Conservation (phyloP, 495 filamentous ascomycete species). For the Jackrogersella multiformis region DNA sequence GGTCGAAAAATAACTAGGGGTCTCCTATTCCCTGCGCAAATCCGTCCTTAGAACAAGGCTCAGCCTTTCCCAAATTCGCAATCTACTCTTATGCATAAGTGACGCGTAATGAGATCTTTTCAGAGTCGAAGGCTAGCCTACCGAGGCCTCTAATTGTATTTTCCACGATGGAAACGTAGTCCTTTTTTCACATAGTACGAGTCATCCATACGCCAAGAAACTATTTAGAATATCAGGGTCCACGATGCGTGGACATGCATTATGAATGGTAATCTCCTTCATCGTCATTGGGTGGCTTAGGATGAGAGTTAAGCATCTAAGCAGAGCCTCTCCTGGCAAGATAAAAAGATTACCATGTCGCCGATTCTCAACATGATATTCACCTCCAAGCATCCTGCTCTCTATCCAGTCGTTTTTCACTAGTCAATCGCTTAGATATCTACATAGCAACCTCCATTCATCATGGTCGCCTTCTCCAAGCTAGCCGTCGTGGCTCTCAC, state of each 20-base stretch:
- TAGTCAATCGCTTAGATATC: conserved; percentile 5
- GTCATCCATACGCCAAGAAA: conserved; percentile 1
- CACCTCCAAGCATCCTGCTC: conserved; percentile 1
- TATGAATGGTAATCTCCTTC: conserved; percentile 12
- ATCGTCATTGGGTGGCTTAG: conserved; percentile 3
- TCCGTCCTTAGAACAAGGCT: conserved; percentile 15
- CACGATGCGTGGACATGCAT: conserved; percentile 20
- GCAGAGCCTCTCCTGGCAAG: background rate
- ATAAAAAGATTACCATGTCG: conserved; percentile 7
- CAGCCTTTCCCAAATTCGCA: conserved; percentile 24
- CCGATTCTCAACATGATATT: conserved; percentile 11
- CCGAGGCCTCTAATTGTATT: background rate
- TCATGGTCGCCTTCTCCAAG: conserved; percentile 45
- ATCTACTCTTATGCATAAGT: conserved; percentile 19
- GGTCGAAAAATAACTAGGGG: conserved; percentile 1
- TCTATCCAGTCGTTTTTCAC: conserved; percentile 11
- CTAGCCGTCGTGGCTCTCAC: conserved; percentile 39
- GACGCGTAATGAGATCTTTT: conserved; percentile 30
- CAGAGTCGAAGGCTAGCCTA: conserved; percentile 4
- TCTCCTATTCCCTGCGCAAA: conserved; percentile 8
- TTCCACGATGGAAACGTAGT: background rate
- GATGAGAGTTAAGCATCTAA: background rate
- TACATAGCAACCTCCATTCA: conserved; percentile 4
- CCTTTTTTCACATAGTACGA: too few species aligned
- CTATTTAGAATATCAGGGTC: background rate